Evolutionary conservation across 345 rosid species (phyloP), one percentile per base, ranked within the genome.

Genomic region (Gossypium sturtianum): DNA sequence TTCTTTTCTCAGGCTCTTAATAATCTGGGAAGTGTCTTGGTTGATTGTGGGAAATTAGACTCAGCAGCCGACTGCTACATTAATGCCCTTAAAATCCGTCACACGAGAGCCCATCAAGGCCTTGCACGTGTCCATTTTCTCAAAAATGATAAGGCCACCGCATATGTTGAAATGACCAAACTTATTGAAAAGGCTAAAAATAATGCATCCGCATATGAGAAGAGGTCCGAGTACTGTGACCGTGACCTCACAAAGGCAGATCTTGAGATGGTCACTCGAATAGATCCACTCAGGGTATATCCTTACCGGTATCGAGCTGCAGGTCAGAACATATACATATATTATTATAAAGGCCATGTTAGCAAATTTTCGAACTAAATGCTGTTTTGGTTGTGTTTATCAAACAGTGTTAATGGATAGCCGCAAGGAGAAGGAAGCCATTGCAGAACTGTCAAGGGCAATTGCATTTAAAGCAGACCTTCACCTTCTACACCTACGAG

Each of bases 261-360:
- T 84, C 94, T 95, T 0, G 97, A 93, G 84, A 91, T 86, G 91
- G 99, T 95, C 80, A 91, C 99, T 2, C 81, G 68, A 57, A 83
- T 95, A 83, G 99, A 95, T 76, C 98, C 99, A 48, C 99, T 93
- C 34, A 87, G 99, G 43, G 97, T 93, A 11, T 95, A 95, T 84
- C 99, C 99, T 57, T 95, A 93, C 83, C 80, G 97, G 80, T 95
- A 93, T 76, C 87, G 99, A 19, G 99, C 99, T 47, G 98, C 99
- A 89, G 98, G 99, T 93, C 60, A 66, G 84, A 64, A 57, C 63
- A 12, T 15, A 3, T 49, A 64, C 23, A 29, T 63, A 17, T 76
- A 5, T 34, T 57, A 10, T 22, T 57, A 57, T 57, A 48, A 48
- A 48, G 15, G 4, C 3, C 17, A 0, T 48, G 52, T 12, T 15